phyloP scores from a whole-genome alignment of 257 asterid species.

The Oldenlandia corymbosa region DNA sequence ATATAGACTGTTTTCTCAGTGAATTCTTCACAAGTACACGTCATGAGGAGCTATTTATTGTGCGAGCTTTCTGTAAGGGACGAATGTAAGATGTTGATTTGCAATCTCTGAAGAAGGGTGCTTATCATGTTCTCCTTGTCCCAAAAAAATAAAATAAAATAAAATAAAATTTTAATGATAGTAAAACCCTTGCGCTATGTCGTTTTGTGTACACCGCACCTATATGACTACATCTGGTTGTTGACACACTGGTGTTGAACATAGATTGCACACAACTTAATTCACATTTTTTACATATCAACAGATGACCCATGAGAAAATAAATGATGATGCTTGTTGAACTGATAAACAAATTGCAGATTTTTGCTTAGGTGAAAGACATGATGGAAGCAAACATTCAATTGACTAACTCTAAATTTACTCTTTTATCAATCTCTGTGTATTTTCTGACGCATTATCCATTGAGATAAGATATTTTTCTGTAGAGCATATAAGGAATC shows the following conservation, averaged over 20 bases:
- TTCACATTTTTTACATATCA: neutral
- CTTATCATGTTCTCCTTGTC: too few relatives aligned
- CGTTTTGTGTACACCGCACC: too few relatives aligned
- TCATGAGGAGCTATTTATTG: neutral
- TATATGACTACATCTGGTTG: neutral
- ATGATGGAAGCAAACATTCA: neutral
- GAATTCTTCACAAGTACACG: slow-evolving; percentile 1
- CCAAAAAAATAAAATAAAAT: too few relatives aligned
- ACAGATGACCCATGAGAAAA: neutral
- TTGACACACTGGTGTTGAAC: neutral
- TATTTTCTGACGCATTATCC: neutral
- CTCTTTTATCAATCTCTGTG: neutral
- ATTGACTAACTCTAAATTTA: neutral
- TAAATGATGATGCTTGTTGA: neutral
- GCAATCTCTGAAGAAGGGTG: neutral
- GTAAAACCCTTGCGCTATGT: too few relatives aligned
- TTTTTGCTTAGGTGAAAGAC: neutral
- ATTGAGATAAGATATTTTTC: neutral
- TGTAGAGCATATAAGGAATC: neutral
- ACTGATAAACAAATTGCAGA: neutral
- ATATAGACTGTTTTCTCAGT: neutral
- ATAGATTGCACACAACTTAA: neutral
- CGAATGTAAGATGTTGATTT: neutral
- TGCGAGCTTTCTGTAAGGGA: neutral
- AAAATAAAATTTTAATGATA: too few relatives aligned